phyloP scores from a whole-genome alignment of 78 protist species.

The Dictyostelium capitatum region DNA sequence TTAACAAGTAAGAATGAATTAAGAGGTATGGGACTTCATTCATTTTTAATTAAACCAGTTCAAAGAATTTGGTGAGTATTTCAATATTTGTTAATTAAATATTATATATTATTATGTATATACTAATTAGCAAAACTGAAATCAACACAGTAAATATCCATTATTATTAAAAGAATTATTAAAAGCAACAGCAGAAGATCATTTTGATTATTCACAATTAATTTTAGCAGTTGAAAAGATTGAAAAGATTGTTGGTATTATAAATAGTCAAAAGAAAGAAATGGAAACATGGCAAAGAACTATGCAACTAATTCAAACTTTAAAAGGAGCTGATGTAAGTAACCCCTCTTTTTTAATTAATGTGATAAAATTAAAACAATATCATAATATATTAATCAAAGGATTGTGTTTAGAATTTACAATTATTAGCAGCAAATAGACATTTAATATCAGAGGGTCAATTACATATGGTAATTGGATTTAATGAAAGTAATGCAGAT shows the following conservation, averaged over 20 bases:
- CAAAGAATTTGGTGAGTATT: conserved; percentile 62
- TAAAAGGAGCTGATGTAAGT: conserved; percentile 78
- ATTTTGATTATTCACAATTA: conserved; percentile 49
- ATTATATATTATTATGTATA: not conserved
- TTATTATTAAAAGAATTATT: conserved; percentile 57
- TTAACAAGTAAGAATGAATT: conserved; percentile 17
- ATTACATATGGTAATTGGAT: conserved; percentile 59
- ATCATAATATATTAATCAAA: no score
- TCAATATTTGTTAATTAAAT: not conserved
- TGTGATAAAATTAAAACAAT: not conserved
- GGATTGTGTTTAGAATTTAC: no score
- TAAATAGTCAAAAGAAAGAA: conserved; percentile 62
- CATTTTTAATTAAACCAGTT: conserved; percentile 75
- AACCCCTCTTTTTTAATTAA: no score
- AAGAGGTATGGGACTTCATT: conserved; percentile 69
- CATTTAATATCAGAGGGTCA: conserved; percentile 51
- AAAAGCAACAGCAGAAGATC: conserved; percentile 71
- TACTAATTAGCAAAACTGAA: no score
- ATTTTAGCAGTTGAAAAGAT: conserved; percentile 64
- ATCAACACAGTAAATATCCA: conserved; percentile 76
- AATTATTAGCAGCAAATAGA: conserved; percentile 58
- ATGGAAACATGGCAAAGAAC: conserved; percentile 79
- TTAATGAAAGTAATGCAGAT: conserved; percentile 31
- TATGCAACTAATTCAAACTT: conserved; percentile 71
- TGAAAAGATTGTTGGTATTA: conserved; percentile 56